These are phyloP conservation scores for Edaphochlamys debaryana DNA, from an alignment of 139 green algal genomes.

Conservation along the genomic window DNA sequence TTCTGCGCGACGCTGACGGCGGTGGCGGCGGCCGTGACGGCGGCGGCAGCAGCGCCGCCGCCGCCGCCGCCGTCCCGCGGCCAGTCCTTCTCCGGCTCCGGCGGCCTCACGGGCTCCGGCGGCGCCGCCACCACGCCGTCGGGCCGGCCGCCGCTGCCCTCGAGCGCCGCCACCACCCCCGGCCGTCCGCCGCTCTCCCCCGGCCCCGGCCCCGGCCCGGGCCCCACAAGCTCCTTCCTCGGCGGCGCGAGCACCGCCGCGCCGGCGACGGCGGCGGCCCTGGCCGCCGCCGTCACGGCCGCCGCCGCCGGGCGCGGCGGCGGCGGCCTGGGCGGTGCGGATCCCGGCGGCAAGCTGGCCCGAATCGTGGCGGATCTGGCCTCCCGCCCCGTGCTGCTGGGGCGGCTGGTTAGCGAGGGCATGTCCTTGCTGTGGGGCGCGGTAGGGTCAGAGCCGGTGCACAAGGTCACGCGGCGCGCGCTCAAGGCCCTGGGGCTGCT, in stretches of 20 bases:
- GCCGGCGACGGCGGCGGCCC: too few relatives aligned
- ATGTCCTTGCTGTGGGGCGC: conserved; percentile 25
- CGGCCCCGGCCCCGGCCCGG: too few relatives aligned
- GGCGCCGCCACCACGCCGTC: background rate
- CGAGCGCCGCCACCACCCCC: too few relatives aligned
- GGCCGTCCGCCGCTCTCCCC: too few relatives aligned
- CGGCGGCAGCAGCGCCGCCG: background rate
- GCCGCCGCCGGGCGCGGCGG: background rate
- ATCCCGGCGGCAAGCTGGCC: conserved; percentile 8
- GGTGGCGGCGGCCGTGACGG: background rate
- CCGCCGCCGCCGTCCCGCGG: background rate
- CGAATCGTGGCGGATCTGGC: conserved; percentile 7
- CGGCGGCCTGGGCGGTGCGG: background rate
- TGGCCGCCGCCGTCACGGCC: too few relatives aligned
- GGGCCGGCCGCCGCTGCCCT: background rate
- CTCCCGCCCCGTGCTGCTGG: background rate
- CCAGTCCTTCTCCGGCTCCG: background rate
- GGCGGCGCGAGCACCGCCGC: too few relatives aligned
- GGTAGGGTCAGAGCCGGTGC: conserved; percentile 6
- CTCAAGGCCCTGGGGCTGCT: conserved; percentile 23
- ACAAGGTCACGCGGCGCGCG: conserved; percentile 16
- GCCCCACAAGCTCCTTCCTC: too few relatives aligned
- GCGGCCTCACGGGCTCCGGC: background rate
- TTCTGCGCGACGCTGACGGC: background rate
- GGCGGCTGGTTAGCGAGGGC: background rate